A percentile compares a stretch with the other conserved stretches of the same genome.
Evolutionary conservation across 805 yeast species (phyloP).

Genomic region (Nakazawaea wickerhamii): DNA sequence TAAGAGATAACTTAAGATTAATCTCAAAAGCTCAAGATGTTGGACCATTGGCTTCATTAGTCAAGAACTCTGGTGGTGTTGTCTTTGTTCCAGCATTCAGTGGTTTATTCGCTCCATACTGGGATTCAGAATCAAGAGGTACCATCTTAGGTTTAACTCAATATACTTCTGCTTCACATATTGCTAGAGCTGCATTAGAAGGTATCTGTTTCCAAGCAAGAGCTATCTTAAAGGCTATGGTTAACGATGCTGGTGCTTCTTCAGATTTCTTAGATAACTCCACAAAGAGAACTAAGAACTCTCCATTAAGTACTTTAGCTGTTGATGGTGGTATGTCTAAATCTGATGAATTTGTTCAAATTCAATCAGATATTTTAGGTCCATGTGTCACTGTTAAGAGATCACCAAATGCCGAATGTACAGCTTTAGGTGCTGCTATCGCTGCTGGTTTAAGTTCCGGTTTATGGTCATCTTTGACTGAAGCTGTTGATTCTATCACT

Average conservation of each 20-base stretch:
- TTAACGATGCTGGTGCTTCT: slow-evolving; percentile 67
- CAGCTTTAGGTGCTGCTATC: slow-evolving; percentile 94
- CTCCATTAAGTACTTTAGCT: slow-evolving; percentile 50
- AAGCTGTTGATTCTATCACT: slow-evolving; percentile 43
- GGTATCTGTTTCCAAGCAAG: slow-evolving; percentile 93
- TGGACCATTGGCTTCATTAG: slow-evolving; percentile 85
- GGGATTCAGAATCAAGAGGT: slow-evolving; percentile 92
- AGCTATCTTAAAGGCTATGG: slow-evolving; percentile 88
- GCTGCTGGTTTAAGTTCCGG: slow-evolving; percentile 80
- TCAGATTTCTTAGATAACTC: slow-evolving; percentile 53
- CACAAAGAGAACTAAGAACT: slow-evolving; percentile 27
- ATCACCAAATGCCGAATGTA: slow-evolving; percentile 81
- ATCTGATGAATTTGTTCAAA: slow-evolving; percentile 87
- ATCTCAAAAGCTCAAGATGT: slow-evolving; percentile 80
- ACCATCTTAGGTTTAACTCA: slow-evolving; percentile 91
- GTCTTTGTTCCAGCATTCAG: slow-evolving; percentile 93
- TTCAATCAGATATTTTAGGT: slow-evolving; percentile 88
- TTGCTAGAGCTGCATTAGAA: slow-evolving; percentile 91
- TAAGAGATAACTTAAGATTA: slow-evolving; percentile 81
- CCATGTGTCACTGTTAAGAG: slow-evolving; percentile 78
- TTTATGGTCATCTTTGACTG: slow-evolving; percentile 72
- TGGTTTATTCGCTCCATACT: slow-evolving; percentile 92
- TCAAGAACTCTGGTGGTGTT: slow-evolving; percentile 80
- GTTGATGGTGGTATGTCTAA: slow-evolving; percentile 97
- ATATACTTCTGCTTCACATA: slow-evolving; percentile 85